Percentiles rank a stretch among this genome's conserved stretches.
These are phyloP conservation scores for Debaryomycetaceae sp. DNA, from an alignment of 1,139 yeast genomes.

Conservation along the genomic window DNA sequence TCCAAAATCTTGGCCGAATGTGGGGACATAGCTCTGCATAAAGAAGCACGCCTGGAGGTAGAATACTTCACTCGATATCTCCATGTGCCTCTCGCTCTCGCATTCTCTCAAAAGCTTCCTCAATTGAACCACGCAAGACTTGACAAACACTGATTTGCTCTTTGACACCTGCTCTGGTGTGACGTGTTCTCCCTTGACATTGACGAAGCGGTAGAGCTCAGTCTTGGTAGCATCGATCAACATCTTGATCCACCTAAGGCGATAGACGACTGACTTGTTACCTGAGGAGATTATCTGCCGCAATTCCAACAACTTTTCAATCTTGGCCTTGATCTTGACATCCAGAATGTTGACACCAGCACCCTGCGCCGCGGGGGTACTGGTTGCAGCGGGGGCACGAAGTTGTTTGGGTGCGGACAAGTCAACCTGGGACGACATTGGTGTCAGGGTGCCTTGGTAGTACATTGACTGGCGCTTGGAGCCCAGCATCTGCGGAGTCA, in stretches of 20 bases:
- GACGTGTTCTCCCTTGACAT: conserved; percentile 35
- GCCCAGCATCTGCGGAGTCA: no score
- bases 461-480: no score
- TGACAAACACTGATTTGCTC: conserved; percentile 28
- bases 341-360: background rate
- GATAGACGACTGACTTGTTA: conserved; percentile 31
- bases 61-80: conserved; percentile 16
- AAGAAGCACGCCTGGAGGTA: conserved; percentile 30
- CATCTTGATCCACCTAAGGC: conserved; percentile 37
- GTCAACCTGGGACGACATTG: no score
- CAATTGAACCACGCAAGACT: conserved; percentile 31
- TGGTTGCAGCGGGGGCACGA: no score
- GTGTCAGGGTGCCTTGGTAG: no score
- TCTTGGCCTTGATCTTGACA: conserved; percentile 16
- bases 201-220: conserved; percentile 30
- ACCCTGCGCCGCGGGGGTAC: background rate
- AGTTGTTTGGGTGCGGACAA: no score
- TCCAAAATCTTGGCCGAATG: conserved; percentile 29
- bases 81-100: conserved; percentile 17
- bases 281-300: conserved; percentile 32
- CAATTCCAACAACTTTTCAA: conserved; percentile 25
- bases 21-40: conserved; percentile 22
- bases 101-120: conserved; percentile 26
- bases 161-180: conserved; percentile 18
- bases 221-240: conserved; percentile 30